These are phyloP conservation scores for Rhodotorula sphaerocarpa DNA, from an alignment of 768 basidiomycete genomes.

Conservation along the genomic window DNA sequence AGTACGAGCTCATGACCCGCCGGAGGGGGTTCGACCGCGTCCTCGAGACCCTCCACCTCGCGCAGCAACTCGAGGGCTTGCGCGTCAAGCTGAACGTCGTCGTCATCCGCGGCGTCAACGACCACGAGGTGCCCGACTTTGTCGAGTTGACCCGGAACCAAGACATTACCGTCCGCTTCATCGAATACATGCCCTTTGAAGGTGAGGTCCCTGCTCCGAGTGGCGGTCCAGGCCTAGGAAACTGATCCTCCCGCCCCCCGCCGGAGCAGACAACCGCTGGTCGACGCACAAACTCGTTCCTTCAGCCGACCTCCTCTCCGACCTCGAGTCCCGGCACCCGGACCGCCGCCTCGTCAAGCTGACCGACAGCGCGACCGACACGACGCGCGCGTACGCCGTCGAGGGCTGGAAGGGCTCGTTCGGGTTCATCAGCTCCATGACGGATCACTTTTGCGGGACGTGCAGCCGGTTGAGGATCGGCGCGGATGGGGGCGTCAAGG, in stretches of 20 bases:
- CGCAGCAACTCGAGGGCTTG: slow-evolving; percentile 40
- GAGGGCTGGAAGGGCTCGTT: slow-evolving; percentile 60
- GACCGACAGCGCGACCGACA: slow-evolving; percentile 64
- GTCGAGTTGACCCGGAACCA: slow-evolving; percentile 63
- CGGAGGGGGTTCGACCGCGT: slow-evolving; percentile 60
- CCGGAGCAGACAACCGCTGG: slow-evolving; percentile 70
- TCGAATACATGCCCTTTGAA: slow-evolving; percentile 91
- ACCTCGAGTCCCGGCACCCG: slow-evolving; percentile 51
- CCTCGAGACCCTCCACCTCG: slow-evolving; percentile 57
- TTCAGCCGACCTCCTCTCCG: slow-evolving; percentile 56
- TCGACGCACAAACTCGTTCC: slow-evolving; percentile 71
- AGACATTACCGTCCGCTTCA: slow-evolving; percentile 67
- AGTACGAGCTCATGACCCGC: slow-evolving; percentile 79
- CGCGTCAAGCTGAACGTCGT: slow-evolving; percentile 78
- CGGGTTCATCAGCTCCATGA: slow-evolving; percentile 91
- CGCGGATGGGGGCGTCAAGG: slow-evolving; percentile 87
- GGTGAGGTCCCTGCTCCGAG: slow-evolving; percentile 47
- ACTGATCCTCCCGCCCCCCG: neutral
- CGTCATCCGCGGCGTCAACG: slow-evolving; percentile 70
- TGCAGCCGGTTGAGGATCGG: slow-evolving; percentile 78
- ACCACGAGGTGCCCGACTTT: slow-evolving; percentile 69
- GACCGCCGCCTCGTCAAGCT: slow-evolving; percentile 46
- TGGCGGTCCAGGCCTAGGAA: too few species aligned
- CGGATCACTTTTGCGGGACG: slow-evolving; percentile 78
- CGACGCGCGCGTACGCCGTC: slow-evolving; percentile 69